Evolutionary conservation across 768 basidiomycete genomes (phyloP).

Genomic region (Lanmaoa rubissima): DNA sequence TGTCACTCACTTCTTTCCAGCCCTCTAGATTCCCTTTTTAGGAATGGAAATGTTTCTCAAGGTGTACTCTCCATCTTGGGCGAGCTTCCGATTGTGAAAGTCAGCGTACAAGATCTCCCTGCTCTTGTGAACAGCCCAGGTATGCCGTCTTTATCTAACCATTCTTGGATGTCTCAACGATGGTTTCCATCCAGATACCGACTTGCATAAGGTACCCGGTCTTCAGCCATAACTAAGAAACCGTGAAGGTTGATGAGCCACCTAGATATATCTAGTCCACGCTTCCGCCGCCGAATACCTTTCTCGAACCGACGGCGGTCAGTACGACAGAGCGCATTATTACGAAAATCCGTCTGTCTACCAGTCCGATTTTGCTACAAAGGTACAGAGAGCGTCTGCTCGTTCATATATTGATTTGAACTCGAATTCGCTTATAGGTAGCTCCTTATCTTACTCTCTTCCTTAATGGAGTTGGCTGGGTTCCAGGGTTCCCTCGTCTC

Average conservation of each 20-base stretch:
- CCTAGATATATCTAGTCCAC: conserved; percentile 75
- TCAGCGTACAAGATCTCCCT: conserved; percentile 56
- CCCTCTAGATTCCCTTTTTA: conserved; percentile 26
- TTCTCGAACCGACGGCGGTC: conserved; percentile 48
- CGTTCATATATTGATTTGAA: background rate
- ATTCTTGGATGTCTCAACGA: conserved; percentile 1
- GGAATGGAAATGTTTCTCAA: conserved; percentile 78
- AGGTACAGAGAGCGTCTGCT: conserved; percentile 40
- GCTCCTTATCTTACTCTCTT: conserved; percentile 84
- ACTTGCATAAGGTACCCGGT: conserved; percentile 51
- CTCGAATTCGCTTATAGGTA: conserved; percentile 45
- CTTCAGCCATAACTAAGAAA: background rate
- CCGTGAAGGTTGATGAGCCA: background rate
- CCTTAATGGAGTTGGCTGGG: conserved; percentile 87
- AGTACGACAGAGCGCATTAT: conserved; percentile 67
- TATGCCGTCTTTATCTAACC: conserved; percentile 26
- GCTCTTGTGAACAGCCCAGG: conserved; percentile 52
- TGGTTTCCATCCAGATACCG: conserved; percentile 40
- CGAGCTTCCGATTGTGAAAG: conserved; percentile 64
- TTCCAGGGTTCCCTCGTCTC: conserved; percentile 70
- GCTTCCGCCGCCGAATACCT: conserved; percentile 71
- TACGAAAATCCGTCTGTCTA: conserved; percentile 69
- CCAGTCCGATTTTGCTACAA: conserved; percentile 63
- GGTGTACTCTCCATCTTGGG: conserved; percentile 72
- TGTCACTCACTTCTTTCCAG: background rate